A percentile compares a stretch with the other conserved stretches of the same genome.
Conservation (phyloP, 768 basidiomycete species). For the Chalciporus sphaerocephalus region DNA sequence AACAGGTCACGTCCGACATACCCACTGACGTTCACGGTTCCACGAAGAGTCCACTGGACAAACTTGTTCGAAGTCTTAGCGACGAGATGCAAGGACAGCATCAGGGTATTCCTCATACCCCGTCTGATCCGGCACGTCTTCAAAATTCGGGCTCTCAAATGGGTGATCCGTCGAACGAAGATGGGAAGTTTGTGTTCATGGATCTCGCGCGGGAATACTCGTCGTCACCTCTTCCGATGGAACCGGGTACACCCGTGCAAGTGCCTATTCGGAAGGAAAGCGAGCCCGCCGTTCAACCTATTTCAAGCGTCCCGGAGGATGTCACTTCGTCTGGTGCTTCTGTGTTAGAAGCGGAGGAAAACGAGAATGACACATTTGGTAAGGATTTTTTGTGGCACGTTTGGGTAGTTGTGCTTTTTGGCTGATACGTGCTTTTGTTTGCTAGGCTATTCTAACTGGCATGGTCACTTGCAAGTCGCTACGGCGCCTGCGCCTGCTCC, state of each 20-base stretch:
- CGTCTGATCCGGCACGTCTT: slow-evolving; percentile 4
- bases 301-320: slow-evolving; percentile 22
- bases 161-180: slow-evolving; percentile 11
- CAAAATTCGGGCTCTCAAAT: slow-evolving; percentile 9
- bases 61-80: slow-evolving; percentile 39
- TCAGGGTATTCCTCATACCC: slow-evolving; percentile 12
- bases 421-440: not conserved
- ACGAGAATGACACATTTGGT: slow-evolving; percentile 33
- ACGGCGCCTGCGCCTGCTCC: slow-evolving; percentile 11
- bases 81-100: slow-evolving; percentile 32
- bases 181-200: slow-evolving; percentile 15
- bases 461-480: slow-evolving; percentile 15
- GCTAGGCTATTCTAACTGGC: slow-evolving; percentile 25
- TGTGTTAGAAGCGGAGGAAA: slow-evolving; percentile 9
- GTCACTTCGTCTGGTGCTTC: slow-evolving; percentile 25
- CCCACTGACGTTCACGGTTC: slow-evolving; percentile 31
- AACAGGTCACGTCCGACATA: slow-evolving; percentile 1
- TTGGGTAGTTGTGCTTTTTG: not conserved
- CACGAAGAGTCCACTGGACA: slow-evolving; percentile 34
- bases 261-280: slow-evolving; percentile 6
- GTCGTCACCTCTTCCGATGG: slow-evolving; percentile 15
- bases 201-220: slow-evolving; percentile 8
- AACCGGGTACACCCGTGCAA: slow-evolving; percentile 6
- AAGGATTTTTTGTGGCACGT: not conserved
- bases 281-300: not conserved